Percentiles rank a stretch among this genome's conserved stretches.
These are phyloP conservation scores for Apiotrichum sp. DNA, from an alignment of 1,284 basidiomycete species.

Conservation along the genomic window DNA sequence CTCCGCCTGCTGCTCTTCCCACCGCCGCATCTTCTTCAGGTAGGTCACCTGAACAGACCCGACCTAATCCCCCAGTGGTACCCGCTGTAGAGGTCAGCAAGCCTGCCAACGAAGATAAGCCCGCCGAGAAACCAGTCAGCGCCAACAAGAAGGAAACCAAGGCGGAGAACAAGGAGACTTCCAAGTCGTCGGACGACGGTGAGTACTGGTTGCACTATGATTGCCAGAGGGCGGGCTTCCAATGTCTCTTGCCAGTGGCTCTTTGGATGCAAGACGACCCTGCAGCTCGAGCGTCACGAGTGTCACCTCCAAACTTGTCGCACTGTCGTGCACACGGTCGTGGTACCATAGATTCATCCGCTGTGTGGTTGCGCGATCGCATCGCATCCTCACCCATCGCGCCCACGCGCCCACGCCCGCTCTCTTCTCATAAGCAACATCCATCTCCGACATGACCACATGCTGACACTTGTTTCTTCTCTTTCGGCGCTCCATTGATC, in stretches of 20 bases:
- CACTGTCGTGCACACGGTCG: no score
- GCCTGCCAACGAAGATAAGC: slow-evolving; percentile 6
- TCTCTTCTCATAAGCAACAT: neutral
- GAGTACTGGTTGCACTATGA: neutral
- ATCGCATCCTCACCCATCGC: neutral
- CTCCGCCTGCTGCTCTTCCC: slow-evolving; percentile 15
- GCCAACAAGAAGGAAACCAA: neutral
- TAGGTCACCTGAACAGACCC: slow-evolving; percentile 1
- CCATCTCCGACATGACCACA: neutral
- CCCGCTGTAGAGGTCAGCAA: slow-evolving; percentile 3
- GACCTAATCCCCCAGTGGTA: neutral
- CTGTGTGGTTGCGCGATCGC: neutral
- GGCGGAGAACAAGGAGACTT: neutral
- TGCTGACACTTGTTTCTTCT: neutral
- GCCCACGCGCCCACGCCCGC: neutral
- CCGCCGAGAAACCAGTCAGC: neutral
- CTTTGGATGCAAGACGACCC: neutral
- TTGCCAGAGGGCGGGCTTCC: no score
- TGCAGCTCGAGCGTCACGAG: no score
- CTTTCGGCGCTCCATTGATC: neutral
- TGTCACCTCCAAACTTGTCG: no score
- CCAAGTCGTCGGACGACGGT: slow-evolving; percentile 6
- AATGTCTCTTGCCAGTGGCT: neutral
- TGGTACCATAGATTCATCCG: neutral
- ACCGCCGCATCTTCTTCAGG: slow-evolving; percentile 6